Conservation (phyloP, 2,329 filamentous ascomycete species). For the Myriosclerotinia scirpicola region DNA sequence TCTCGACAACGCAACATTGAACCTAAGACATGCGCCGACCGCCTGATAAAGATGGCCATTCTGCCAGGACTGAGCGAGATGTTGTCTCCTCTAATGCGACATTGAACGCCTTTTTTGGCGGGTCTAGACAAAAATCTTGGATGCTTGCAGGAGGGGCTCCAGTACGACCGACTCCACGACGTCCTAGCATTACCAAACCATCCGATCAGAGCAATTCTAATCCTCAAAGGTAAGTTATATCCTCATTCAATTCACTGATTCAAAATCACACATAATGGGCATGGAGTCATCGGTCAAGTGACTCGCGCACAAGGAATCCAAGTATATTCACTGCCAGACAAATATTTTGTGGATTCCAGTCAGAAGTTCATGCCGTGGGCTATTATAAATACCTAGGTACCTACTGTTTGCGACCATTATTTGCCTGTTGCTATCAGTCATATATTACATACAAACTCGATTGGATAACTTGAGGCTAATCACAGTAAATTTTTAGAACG, state of each 20-base stretch:
- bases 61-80: constrained; percentile 35
- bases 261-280: neutral
- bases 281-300: neutral
- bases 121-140: constrained; percentile 40
- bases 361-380: neutral
- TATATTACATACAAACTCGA: neutral
- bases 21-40: constrained; percentile 39
- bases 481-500: neutral
- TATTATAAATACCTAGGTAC: neutral
- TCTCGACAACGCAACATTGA: constrained; percentile 18
- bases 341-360: neutral
- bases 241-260: neutral
- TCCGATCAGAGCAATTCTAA: constrained; percentile 24
- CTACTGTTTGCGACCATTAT: neutral
- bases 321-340: neutral
- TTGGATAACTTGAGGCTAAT: constrained; percentile 19
- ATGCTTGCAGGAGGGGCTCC: constrained; percentile 36
- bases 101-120: constrained; percentile 40
- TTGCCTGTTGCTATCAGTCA: neutral
- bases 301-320: neutral
- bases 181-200: constrained; percentile 29
- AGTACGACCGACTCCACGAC: constrained; percentile 38
- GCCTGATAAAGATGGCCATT: constrained; percentile 37
- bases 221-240: constrained; percentile 29
- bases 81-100: constrained; percentile 41